phyloP scores from a whole-genome alignment of 2,329 filamentous ascomycete species.

The Phaeomoniella chlamydospora region DNA sequence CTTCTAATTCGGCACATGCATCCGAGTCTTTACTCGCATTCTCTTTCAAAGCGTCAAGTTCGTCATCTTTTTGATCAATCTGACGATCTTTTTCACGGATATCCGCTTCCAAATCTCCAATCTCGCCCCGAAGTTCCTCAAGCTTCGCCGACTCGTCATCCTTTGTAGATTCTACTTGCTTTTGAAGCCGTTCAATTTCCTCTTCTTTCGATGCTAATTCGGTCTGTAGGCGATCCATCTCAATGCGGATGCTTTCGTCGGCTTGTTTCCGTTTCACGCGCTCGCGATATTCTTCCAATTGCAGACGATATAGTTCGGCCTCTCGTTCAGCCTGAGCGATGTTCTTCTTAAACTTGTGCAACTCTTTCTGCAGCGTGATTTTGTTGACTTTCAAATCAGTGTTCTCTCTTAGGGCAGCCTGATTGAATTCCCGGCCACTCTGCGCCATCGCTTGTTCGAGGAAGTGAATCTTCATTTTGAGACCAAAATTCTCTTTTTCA shows the following conservation, averaged over 20 bases:
- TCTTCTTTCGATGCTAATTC: constrained; percentile 34
- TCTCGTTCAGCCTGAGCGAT: constrained; percentile 72
- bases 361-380: constrained; percentile 75
- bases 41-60: constrained; percentile 51
- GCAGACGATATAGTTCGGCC: constrained; percentile 66
- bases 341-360: constrained; percentile 74
- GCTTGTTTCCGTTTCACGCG: constrained; percentile 63
- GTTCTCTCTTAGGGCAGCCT: constrained; percentile 82
- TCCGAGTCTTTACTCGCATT: constrained; percentile 26
- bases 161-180: constrained; percentile 42
- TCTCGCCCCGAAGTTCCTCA: constrained; percentile 55
- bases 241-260: constrained; percentile 53
- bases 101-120: constrained; percentile 62
- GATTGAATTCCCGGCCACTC: constrained; percentile 76
- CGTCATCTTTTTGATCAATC: constrained; percentile 61
- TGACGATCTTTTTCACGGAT: constrained; percentile 60
- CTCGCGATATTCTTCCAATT: constrained; percentile 71
- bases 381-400: constrained; percentile 90
- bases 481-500: constrained; percentile 95
- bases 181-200: constrained; percentile 22
- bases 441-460: constrained; percentile 82
- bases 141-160: constrained; percentile 41
- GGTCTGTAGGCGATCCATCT: constrained; percentile 36
- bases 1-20: constrained; percentile 31
- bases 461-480: constrained; percentile 95